A percentile compares a stretch with the other conserved stretches of the same genome.
phyloP scores from a whole-genome alignment of 2,329 filamentous ascomycete genomes.

The Apiospora aurea region DNA sequence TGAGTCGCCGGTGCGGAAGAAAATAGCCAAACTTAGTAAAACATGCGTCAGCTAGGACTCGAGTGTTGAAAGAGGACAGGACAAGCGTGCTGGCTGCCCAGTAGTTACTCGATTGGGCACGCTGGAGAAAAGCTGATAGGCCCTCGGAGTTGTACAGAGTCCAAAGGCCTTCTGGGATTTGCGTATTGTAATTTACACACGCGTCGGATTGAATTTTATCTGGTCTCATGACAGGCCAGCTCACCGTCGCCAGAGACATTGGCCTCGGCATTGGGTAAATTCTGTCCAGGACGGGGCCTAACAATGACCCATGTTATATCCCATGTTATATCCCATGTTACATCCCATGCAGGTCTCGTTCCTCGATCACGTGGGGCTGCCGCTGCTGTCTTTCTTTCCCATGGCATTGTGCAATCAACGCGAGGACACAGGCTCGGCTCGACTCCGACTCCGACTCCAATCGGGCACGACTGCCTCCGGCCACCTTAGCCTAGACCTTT shows the following conservation, averaged over 20 bases:
- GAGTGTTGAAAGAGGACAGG: background rate
- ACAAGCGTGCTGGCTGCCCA: background rate
- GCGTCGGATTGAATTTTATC: too few species aligned
- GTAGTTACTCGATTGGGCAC: conserved; percentile 10
- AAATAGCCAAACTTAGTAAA: background rate
- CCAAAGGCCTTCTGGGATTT: too few species aligned
- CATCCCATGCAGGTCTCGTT: background rate
- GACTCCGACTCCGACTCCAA: background rate
- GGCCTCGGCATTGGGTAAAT: background rate
- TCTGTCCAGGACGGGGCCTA: background rate
- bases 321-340: background rate
- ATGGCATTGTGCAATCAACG: background rate
- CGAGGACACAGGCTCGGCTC: background rate
- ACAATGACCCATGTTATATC: background rate
- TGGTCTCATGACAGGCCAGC: conserved; percentile 12
- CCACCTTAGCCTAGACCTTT: background rate
- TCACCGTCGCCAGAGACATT: conserved; percentile 7
- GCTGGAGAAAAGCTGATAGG: conserved; percentile 5
- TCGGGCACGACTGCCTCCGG: background rate
- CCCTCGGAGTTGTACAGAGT: background rate
- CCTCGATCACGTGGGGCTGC: background rate
- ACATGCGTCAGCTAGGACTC: background rate
- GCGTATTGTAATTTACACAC: too few species aligned
- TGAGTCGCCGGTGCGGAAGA: background rate
- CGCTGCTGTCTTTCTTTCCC: background rate